A percentile compares a stretch with the other conserved stretches of the same genome.
phyloP scores from a whole-genome alignment of 176 grass and related monocot genomes.

The Tuctoria greenei region DNA sequence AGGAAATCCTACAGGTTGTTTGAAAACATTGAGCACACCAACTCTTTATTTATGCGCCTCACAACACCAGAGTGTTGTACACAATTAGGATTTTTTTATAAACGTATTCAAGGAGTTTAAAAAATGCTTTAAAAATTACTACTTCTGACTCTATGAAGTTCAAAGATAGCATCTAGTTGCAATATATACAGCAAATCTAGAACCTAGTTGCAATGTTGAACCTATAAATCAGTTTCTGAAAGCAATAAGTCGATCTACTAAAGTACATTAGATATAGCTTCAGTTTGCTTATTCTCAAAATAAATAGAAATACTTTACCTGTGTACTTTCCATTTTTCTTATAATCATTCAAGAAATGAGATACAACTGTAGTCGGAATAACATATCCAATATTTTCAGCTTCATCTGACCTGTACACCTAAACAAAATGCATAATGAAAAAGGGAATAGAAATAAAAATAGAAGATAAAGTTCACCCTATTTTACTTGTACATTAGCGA shows the following conservation, averaged over 20 bases:
- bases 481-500: slow-evolving; percentile 7
- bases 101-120: neutral
- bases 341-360: slow-evolving; percentile 97
- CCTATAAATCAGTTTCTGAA: slow-evolving; percentile 1
- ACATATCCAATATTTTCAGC: slow-evolving; percentile 99
- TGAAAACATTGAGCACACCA: slow-evolving; percentile 22
- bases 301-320: slow-evolving; percentile 52
- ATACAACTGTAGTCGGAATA: slow-evolving; percentile 96
- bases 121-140: slow-evolving; percentile 6
- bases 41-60: neutral
- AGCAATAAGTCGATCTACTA: neutral
- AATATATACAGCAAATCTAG: slow-evolving; percentile 6
- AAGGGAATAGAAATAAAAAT: neutral
- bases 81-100: slow-evolving; percentile 17
- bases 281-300: neutral
- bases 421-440: slow-evolving; percentile 73
- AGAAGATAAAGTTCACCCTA: slow-evolving; percentile 1
- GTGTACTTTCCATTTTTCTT: slow-evolving; percentile 91
- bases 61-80: neutral
- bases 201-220: slow-evolving; percentile 8
- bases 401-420: slow-evolving; percentile 92
- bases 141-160: slow-evolving; percentile 2
- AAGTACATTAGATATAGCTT: slow-evolving; percentile 20
- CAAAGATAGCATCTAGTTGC: neutral
- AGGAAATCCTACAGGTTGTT: slow-evolving; percentile 81